Evolutionary conservation across 371 early-diverging fungal species (phyloP).

Genomic region (Mortierella sp.): DNA sequence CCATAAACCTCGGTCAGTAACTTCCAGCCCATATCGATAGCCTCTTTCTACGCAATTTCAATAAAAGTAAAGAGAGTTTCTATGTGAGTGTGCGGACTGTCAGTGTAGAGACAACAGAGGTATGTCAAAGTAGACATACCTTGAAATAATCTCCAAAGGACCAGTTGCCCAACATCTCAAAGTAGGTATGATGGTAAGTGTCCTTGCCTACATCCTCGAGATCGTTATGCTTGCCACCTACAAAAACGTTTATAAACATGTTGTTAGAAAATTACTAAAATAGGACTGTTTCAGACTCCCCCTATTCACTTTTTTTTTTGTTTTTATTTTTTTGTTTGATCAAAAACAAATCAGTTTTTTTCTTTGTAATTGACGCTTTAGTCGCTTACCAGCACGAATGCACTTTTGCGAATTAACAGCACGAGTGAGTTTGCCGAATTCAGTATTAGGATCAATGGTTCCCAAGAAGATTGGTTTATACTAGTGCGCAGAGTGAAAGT

Average conservation of each 20-base stretch:
- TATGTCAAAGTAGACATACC: constrained; percentile 53
- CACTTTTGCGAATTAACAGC: constrained; percentile 99
- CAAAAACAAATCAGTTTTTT: no score
- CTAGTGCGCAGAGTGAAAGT: constrained; percentile 57
- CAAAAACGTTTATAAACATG: not conserved
- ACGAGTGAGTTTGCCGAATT: constrained; percentile 90
- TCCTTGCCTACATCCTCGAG: constrained; percentile 99
- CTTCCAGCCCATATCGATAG: constrained; percentile 95
- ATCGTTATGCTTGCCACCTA: constrained; percentile 99
- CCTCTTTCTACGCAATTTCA: constrained; percentile 91
- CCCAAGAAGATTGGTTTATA: constrained; percentile 99
- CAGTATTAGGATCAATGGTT: constrained; percentile 92
- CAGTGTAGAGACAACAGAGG: not conserved
- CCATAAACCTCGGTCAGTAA: constrained; percentile 93
- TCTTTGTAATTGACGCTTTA: not conserved
- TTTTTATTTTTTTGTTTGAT: not conserved
- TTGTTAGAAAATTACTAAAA: constrained; percentile 5
- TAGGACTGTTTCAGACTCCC: constrained; percentile 8
- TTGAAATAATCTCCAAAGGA: constrained; percentile 99
- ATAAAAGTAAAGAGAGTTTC: no score
- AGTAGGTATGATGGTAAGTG: constrained; percentile 99
- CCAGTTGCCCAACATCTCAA: constrained; percentile 99
- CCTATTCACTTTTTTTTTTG: not conserved
- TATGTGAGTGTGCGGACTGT: not conserved
- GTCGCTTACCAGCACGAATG: constrained; percentile 93